Conservation (phyloP, 1,284 basidiomycete genomes). For the Cutaneotrichosporon dermatis region DNA sequence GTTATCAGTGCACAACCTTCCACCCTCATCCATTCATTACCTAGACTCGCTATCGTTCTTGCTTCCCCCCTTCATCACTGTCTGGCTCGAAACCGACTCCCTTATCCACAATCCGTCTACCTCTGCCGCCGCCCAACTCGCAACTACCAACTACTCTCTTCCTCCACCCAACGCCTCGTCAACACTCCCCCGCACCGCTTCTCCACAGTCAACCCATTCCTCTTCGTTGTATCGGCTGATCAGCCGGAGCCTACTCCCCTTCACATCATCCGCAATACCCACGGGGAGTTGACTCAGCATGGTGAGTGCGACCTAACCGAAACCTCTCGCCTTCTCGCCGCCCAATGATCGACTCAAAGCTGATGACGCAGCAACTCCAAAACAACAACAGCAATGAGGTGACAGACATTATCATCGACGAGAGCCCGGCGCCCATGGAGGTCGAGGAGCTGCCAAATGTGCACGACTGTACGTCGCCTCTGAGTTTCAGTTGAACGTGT, state of each 20-base stretch:
- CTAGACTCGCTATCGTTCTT: too few relatives aligned
- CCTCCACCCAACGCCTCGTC: not conserved
- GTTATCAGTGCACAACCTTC: too few relatives aligned
- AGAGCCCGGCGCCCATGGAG: slow-evolving; percentile 44
- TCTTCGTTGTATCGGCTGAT: not conserved
- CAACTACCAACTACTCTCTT: too few relatives aligned
- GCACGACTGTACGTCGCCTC: slow-evolving; percentile 37
- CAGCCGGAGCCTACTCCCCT: not conserved
- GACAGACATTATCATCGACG: slow-evolving; percentile 46
- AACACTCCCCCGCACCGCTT: not conserved
- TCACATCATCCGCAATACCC: slow-evolving; percentile 2
- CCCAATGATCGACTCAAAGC: too few relatives aligned
- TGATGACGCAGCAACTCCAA: slow-evolving; percentile 1
- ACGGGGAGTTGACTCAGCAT: slow-evolving; percentile 22
- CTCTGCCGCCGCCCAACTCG: too few relatives aligned
- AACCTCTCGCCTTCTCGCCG: too few relatives aligned
- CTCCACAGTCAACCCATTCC: not conserved
- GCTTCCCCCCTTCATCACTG: too few relatives aligned
- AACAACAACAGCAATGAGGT: slow-evolving; percentile 31
- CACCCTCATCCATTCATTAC: too few relatives aligned
- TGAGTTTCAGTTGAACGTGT: too few relatives aligned
- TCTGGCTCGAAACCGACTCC: too few relatives aligned
- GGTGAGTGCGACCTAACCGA: slow-evolving; percentile 14
- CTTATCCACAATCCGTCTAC: too few relatives aligned
- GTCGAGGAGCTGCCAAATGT: slow-evolving; percentile 46